phyloP scores from a whole-genome alignment of 306 rosid species.

The Vicia faba region DNA sequence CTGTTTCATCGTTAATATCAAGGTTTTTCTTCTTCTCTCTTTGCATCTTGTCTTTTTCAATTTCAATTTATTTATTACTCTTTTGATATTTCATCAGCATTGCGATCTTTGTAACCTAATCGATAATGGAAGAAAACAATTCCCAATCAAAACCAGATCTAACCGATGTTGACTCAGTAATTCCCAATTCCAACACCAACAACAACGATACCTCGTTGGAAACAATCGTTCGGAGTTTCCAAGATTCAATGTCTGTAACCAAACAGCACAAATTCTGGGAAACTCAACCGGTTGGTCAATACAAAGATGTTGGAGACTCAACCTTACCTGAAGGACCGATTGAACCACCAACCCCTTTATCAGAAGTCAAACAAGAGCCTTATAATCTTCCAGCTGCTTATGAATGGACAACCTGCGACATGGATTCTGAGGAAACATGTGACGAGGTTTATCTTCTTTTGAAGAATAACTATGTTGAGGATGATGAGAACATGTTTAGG shows the following conservation, averaged over 20 bases:
- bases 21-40: not conserved
- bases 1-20: not conserved
- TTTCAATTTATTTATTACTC: not conserved
- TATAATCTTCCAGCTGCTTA: constrained; percentile 66
- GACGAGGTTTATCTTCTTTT: constrained; percentile 40
- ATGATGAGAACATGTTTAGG: constrained; percentile 54
- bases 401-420: constrained; percentile 47
- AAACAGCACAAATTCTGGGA: constrained; percentile 61
- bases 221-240: constrained; percentile 53
- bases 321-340: constrained; percentile 67
- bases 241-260: constrained; percentile 60
- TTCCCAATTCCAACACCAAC: not conserved
- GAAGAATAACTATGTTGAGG: constrained; percentile 74
- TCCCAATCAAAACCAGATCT: constrained; percentile 37
- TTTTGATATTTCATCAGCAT: not conserved
- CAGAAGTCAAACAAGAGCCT: constrained; percentile 81
- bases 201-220: constrained; percentile 49
- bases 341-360: constrained; percentile 61
- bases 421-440: constrained; percentile 36
- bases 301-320: constrained; percentile 60
- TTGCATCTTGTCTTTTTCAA: not conserved
- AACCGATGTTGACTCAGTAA: constrained; percentile 6
- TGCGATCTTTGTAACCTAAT: not conserved
- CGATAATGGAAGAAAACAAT: constrained; percentile 32
- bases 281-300: constrained; percentile 75